Percentiles rank a stretch among this genome's conserved stretches.
phyloP scores from a whole-genome alignment of 2,329 filamentous ascomycete species.

The Volutella citrinella region DNA sequence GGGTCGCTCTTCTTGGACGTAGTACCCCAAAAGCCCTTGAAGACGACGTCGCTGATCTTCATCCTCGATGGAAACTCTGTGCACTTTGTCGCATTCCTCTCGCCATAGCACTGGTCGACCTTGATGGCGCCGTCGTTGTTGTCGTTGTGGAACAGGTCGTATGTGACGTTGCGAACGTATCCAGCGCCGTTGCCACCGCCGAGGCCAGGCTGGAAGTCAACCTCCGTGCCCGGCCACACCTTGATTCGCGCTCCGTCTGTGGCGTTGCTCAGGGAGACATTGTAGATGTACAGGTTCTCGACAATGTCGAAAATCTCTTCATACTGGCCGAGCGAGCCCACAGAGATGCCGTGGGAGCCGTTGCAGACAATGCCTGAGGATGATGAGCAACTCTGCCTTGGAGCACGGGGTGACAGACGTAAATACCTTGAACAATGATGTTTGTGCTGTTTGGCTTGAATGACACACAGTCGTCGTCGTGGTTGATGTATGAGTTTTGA shows the following conservation, averaged over 20 bases:
- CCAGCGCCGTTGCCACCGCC: constrained; percentile 52
- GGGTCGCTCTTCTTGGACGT: constrained; percentile 19
- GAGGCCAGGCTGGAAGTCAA: constrained; percentile 38
- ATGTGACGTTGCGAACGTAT: constrained; percentile 63
- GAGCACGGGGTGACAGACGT: too few species aligned
- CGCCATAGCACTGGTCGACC: constrained; percentile 19
- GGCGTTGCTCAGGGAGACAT: constrained; percentile 55
- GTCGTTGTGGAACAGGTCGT: constrained; percentile 55
- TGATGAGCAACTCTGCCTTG: too few species aligned
- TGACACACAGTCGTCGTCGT: constrained; percentile 58
- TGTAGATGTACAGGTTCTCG: constrained; percentile 62
- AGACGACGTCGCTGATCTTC: constrained; percentile 19
- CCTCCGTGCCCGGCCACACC: constrained; percentile 58
- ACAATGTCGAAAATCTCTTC: constrained; percentile 60
- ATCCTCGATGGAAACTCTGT: too few species aligned
- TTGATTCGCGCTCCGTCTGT: constrained; percentile 68
- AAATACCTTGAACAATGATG: constrained; percentile 62
- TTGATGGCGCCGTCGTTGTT: constrained; percentile 50
- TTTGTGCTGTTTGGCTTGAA: constrained; percentile 72
- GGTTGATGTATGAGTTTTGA: constrained; percentile 56
- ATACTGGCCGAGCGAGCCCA: constrained; percentile 70
- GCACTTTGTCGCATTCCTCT: too few species aligned
- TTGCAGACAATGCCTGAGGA: too few species aligned
- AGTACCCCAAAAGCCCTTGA: constrained; percentile 23
- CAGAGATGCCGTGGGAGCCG: constrained; percentile 67